Base-by-base conservation (phyloP, 495 filamentous ascomycete genomes). In the Neurospora sp. region DNA sequence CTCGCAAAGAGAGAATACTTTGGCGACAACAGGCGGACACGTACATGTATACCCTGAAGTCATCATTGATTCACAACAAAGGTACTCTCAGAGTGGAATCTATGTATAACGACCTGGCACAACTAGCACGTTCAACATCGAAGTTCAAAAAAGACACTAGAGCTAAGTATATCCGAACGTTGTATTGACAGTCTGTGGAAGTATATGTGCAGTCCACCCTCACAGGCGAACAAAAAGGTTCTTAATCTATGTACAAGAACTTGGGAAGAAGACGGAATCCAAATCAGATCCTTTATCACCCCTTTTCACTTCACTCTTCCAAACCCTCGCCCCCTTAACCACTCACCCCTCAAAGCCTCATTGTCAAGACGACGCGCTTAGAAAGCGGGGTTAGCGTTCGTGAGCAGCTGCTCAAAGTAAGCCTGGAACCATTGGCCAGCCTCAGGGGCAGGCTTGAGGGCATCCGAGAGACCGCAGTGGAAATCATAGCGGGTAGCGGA, bases 361-460 rank as follows among this genome's bases (percentile, higher is more conserved):
- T 12, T 6, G 4, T 31, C 2, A 5, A n/a, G 18, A 39, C 37
- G 14, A 65, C 14, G 14, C 53, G 46, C 48, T 76, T 77, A 80
- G 78, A 88, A 87, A 11, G 82, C 69, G 39, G 91, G 91, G 78
- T 87, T 89, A 78, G 91, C 90, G 78, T 93, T 92, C 76, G 78
- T 82, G 74, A 93, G 76, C 72, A 93, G 82, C 83, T 88, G 86
- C 85, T 89, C 88, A 80, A 93, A 93, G 85, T 91, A 92, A 69
- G 87, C 90, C 87, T 93, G 88, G 88, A 92, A 91, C 91, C 92
- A 94, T 22, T 85, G 83, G 71, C 91, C 91, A 72, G 92, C 91
- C 85, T 95, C 90, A 69, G 92, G 92, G 18, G 92, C 87, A 37
- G 92, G 92, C 85, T 86, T 78, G 73, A 82, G 82, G 68, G 86